A percentile compares a stretch with the other conserved stretches of the same genome.
These are phyloP conservation scores for Edaphochlamys debaryana DNA, from an alignment of 139 green algal genomes.

Conservation along the genomic window DNA sequence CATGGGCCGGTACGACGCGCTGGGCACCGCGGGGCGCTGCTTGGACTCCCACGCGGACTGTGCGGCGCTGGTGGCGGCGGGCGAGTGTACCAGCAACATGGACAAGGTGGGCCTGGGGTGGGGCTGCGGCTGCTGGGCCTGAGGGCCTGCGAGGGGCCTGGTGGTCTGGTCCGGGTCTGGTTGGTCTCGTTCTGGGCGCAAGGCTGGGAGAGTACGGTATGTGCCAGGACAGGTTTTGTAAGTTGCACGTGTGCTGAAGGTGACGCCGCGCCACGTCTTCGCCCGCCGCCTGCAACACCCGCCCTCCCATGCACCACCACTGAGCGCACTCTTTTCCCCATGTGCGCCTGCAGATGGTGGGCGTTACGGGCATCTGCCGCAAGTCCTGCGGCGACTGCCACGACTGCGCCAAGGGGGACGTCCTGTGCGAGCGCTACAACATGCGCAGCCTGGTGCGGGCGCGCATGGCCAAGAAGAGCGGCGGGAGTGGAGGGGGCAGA, in stretches of 20 bases:
- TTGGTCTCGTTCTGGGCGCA: too few relatives aligned
- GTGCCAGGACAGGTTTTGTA: too few relatives aligned
- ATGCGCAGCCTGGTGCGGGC: slow-evolving; percentile 43
- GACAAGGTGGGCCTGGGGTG: slow-evolving; percentile 36
- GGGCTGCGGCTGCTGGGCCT: too few relatives aligned
- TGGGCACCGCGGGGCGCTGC: slow-evolving; percentile 19
- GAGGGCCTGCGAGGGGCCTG: background rate
- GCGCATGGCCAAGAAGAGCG: background rate
- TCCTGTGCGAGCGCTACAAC: slow-evolving; percentile 63
- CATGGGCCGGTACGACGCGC: slow-evolving; percentile 45
- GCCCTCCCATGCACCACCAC: background rate
- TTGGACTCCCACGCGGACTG: slow-evolving; percentile 6
- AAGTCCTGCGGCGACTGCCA: slow-evolving; percentile 61
- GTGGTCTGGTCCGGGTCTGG: background rate
- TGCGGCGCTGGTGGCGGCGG: background rate
- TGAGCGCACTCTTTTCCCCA: too few relatives aligned
- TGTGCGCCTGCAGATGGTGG: background rate
- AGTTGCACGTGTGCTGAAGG: too few relatives aligned
- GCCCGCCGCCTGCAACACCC: too few relatives aligned
- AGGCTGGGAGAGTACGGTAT: too few relatives aligned
- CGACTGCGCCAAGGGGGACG: slow-evolving; percentile 50
- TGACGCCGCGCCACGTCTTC: too few relatives aligned
- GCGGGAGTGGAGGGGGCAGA: too few relatives aligned
- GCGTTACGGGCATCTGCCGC: slow-evolving; percentile 50
- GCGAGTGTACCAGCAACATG: background rate